Evolutionary conservation across 345 rosid species (phyloP), one percentile per base, ranked within the genome.

Genomic region (Schrenkiella parvula): DNA sequence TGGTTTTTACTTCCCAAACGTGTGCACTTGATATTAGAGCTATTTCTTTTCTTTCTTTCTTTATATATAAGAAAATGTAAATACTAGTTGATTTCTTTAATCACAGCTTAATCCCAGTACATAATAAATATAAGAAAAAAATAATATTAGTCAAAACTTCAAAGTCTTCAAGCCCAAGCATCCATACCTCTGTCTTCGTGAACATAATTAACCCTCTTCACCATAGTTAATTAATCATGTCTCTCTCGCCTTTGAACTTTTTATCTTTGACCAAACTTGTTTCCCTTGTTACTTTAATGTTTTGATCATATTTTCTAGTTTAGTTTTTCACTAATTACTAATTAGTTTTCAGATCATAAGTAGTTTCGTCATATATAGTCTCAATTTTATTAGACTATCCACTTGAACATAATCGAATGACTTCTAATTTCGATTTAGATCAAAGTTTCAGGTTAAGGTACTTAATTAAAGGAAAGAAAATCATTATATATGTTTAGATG

Each of bases 91-190:
- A 48, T 41, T 73, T 65, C 18, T 56, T 56, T 48, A 21, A 39
- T 39, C 18, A 66, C 37, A 50, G 53, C 46, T 56, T 48, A 21
- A 39, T 39, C 18, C 58, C 37, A 50, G 53, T 74, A 59, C 62
- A 22, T 38, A 50, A 42, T 29, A 58, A 66, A 66, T 52, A 38
- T 25, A 46, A 50, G 43, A 54, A 56, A 58, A 44, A 14, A 25
- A 8, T 19, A 25, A 8, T 19, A 28, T 55, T 62, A 70, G 75
- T 54, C 75, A 69, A 76, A 76, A 70, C 66, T 54, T 70, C 53
- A 63, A 76, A 76, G 80, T 70, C 71, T 76, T 62, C 66, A 47
- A 76, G 66, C 80, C 47, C 75, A 76, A 70, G 54, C 75, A 70
- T 55, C 80, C 71, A 70, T 26, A 70, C 75, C 60, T 70, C 75